Evolutionary conservation across 495 filamentous ascomycete species (phyloP).

Genomic region (Podospora pseudopauciseta): DNA sequence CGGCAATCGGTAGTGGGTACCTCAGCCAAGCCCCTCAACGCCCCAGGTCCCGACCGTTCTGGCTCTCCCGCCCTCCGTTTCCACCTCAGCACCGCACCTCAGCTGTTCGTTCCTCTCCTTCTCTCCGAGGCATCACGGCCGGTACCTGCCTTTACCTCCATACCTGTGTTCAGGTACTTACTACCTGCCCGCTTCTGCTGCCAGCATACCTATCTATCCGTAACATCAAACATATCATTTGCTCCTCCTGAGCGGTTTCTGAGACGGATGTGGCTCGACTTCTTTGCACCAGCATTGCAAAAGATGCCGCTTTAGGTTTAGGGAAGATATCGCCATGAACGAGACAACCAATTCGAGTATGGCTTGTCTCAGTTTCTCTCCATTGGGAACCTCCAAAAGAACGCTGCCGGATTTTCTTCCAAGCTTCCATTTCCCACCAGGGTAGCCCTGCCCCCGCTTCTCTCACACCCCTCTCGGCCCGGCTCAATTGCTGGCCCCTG

Average conservation of each 20-base stretch:
- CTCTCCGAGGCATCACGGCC: neutral
- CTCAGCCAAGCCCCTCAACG: constrained; percentile 8
- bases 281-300: neutral
- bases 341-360: neutral
- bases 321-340: neutral
- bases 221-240: neutral
- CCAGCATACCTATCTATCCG: neutral
- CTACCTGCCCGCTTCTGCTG: neutral
- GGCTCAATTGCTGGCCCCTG: constrained; percentile 4
- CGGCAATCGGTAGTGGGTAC: constrained; percentile 17
- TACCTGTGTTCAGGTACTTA: no score
- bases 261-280: neutral
- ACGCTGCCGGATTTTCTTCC: neutral
- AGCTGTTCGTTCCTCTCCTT: neutral
- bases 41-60: constrained; percentile 13
- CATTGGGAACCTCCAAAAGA: neutral
- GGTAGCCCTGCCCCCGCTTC: neutral
- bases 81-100: neutral
- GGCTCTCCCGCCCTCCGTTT: constrained; percentile 8
- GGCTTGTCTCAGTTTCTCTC: neutral
- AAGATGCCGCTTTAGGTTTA: neutral
- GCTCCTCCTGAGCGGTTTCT: neutral
- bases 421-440: neutral
- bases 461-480: neutral
- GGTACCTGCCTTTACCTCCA: neutral